Base-by-base conservation (phyloP, 1,139 yeast genomes). In the Barnettozyma hawaiiensis region DNA sequence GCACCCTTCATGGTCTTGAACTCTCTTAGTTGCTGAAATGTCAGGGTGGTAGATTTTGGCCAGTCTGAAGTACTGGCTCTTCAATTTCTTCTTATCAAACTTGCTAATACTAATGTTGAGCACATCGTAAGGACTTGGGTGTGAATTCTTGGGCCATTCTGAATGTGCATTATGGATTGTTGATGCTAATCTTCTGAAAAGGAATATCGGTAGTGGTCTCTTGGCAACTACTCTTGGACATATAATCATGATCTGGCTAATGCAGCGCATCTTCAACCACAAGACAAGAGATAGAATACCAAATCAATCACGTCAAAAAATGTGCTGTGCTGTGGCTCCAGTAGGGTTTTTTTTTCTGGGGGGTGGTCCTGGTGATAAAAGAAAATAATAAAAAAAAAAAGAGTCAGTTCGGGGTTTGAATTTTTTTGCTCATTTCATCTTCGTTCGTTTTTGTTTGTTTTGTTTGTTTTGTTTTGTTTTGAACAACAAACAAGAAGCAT, bases 1-100 rank as follows among this genome's bases (percentile, higher is more conserved):
- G 2, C 58, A 54, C 12, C 60, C 57, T 3, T 67, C 61, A 16
- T 61, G 59, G 38, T 57, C 57, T 20, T 67, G 57, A 12, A 62
- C 49, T 5, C 64, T 55, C 6, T 51, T 57, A 14, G 62, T 49
- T 12, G 58, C 57, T 12, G 69, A 61, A 5, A 81, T 65, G 63
- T 92, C 98, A 0, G 98, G 97, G 57, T 92, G 97, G 57, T 92
- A 90, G 7, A 80, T 59, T 61, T 85, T 87, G 14, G 94, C 92
- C 43, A 80, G 73, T 44, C 74, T 70, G 52, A 74, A 72, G 59
- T 85, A 90, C 34, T 68, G 68, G 28, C 62, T 51, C 57, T 82
- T 81, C 45, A 90, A 59, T 20, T 62, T 53, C 39, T 64, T 61
- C 42, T 60, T 54, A 52, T 73, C 67, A 50, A 77, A 66, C 24